Evolutionary conservation across 305 asterid genomes (phyloP), one percentile per base, ranked within the genome.

Genomic region (Solanum hybrid): DNA sequence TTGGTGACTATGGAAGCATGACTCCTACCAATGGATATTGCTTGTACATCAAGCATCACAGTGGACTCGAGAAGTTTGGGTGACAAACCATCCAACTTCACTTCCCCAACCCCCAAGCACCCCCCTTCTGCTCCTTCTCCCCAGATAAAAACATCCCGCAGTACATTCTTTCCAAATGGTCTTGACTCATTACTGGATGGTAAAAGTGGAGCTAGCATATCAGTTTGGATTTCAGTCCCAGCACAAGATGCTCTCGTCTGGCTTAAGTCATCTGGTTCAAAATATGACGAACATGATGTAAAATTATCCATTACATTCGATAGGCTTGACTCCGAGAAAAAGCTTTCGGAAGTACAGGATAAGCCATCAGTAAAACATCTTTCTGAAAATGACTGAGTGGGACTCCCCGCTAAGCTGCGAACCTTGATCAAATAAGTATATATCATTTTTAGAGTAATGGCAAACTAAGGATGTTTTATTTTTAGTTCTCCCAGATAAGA

Each of bases 71-170:
- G 87, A 69, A 93, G 67, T 92, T 91, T 93, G 79, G 95, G 95
- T 88, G 89, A 81, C 76, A 91, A 87, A 36, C 92, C 92, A 91
- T 93, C 95, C 29, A 87, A 90, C 42, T 92, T 91, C 87, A 88
- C 86, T 31, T 87, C 92, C 29, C 93, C 92, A 5, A 92, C 92
- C 37, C 73, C 90, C 16, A 92, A 90, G 64, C 86, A 92, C 33
- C 94, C 94, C 88, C 93, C 91, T 33, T 92, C 93, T 51, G 92
- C 92, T 57, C 94, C 95, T 91, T 91, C 94, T 86, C 95, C 95
- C 95, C 95, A 93, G 76, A 93, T 91, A 84, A 92, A 90, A 86
- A 93, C 89, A 89, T 93, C 95, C 90, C 94, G 91, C 87, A 93
- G 46, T 69, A 90, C 90, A 88, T 86, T 89, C 26, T 71, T 89